A percentile compares a stretch with the other conserved stretches of the same genome.
phyloP scores from a whole-genome alignment of 495 filamentous ascomycete genomes.

The Platismatia glauca region DNA sequence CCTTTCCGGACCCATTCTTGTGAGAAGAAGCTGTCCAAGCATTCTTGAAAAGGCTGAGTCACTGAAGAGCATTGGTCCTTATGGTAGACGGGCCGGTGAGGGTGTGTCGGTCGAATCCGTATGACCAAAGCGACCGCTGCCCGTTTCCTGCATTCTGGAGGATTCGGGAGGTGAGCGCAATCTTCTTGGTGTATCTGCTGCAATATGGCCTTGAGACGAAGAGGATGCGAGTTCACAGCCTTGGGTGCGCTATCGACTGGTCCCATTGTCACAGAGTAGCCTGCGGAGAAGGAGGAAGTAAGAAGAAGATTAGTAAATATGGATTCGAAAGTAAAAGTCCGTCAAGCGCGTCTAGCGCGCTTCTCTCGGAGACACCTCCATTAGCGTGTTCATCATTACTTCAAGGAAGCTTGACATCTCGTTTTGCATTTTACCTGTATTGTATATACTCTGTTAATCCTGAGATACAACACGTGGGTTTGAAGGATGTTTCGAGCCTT shows the following conservation, averaged over 20 bases:
- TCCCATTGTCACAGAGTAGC: neutral
- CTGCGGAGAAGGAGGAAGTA: neutral
- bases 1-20: constrained; percentile 65
- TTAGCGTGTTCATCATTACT: too few relatives aligned
- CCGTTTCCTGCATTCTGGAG: constrained; percentile 51
- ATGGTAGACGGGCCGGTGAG: constrained; percentile 43
- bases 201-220: constrained; percentile 12
- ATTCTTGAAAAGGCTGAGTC: constrained; percentile 31
- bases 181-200: constrained; percentile 43
- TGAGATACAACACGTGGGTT: too few relatives aligned
- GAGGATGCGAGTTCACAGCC: neutral
- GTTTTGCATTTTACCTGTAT: too few relatives aligned
- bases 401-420: too few relatives aligned
- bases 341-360: neutral
- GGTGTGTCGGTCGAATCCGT: constrained; percentile 53
- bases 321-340: neutral
- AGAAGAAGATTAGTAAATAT: neutral
- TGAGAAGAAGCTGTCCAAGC: constrained; percentile 53
- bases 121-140: constrained; percentile 67
- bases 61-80: constrained; percentile 27
- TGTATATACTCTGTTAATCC: too few relatives aligned
- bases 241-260: neutral
- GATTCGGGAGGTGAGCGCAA: constrained; percentile 56
- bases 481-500: too few relatives aligned
- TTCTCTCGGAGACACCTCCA: too few relatives aligned